Evolutionary conservation across 192 early-diverging fungal species (phyloP), one percentile per base, ranked within the genome.

Genomic region (Allomyces javanicus): DNA sequence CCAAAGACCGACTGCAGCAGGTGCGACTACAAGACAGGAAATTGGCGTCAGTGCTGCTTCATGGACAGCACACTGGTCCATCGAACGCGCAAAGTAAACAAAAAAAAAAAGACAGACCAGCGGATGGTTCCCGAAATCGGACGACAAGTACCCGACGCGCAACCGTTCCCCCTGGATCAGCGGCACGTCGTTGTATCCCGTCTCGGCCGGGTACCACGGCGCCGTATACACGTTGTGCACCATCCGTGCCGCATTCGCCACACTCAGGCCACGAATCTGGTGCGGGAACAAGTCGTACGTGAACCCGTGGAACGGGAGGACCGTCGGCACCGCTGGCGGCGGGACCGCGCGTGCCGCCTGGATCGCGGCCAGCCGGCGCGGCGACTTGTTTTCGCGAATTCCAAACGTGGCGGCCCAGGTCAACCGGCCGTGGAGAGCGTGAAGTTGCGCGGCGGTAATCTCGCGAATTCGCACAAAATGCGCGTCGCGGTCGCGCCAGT

Each of bases 1-100:
- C 87, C 90, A 83, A 94, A 96, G 19, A 94, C 90, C 9, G 88
- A 91, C 78, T 92, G 90, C 91, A 93, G 93, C 70, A 96, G 76
- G 71, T 94, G 92, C 27, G 91, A 40, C 33, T 40, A 40, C 0
- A 9, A 0, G 33, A 40, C 4, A 3, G 33, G 7, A 7, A 9
- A 9, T 9, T 0, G 9, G 33, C 33, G 33, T 40, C 5, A 3
- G 33, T n/a, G n/a, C n/a, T n/a, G n/a, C n/a, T n/a, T n/a, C n/a
- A n/a, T n/a, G n/a, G n/a, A n/a, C n/a, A n/a, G n/a, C n/a, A 27
- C 26, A 27, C 26, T 1, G 26, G 26, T 27, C 26, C 1, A 27
- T 1, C 26, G 26, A 27, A 27, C 26, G 26, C 26, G 26, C 4
- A 0, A 40, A 40, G 33, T 7, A 40, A 0, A 40, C 33, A 7